Percentiles rank a stretch among this genome's conserved stretches.
phyloP scores from a whole-genome alignment of 495 filamentous ascomycete genomes.

The Symbiotaphrina buchneri region DNA sequence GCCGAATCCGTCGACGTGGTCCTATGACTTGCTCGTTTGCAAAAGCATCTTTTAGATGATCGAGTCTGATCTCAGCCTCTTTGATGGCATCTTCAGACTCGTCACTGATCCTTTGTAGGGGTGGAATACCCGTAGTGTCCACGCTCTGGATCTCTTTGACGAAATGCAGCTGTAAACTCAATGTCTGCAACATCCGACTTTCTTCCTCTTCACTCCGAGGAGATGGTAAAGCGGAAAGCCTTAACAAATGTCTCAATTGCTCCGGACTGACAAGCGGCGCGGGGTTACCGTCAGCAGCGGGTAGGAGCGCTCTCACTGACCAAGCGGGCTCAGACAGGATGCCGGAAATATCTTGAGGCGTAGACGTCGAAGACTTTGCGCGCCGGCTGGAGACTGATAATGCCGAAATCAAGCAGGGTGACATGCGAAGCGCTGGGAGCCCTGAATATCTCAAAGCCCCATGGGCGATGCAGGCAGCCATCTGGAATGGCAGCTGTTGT shows the following conservation, averaged over 20 bases:
- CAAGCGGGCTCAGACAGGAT: constrained; percentile 56
- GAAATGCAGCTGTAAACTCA: constrained; percentile 74
- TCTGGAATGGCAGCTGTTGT: no score
- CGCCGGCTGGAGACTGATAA: no score
- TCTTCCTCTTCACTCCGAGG: constrained; percentile 37
- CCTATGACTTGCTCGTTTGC: constrained; percentile 19
- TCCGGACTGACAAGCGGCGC: constrained; percentile 20
- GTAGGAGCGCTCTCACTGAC: constrained; percentile 66
- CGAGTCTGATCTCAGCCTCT: constrained; percentile 25
- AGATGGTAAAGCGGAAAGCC: constrained; percentile 68
- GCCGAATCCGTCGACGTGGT: constrained; percentile 13
- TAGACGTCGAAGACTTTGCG: no score
- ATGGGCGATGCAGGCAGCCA: no score
- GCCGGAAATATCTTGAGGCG: constrained; percentile 21
- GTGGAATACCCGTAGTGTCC: constrained; percentile 45
- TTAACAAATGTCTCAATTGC: constrained; percentile 64
- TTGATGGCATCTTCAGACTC: constrained; percentile 35
- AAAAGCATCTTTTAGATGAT: constrained; percentile 16
- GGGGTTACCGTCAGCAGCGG: constrained; percentile 15
- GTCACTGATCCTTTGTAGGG: constrained; percentile 60
- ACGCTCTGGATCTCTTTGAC: constrained; percentile 66
- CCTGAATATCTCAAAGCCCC: no score
- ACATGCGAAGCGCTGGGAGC: no score
- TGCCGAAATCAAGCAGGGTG: no score
- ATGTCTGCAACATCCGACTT: constrained; percentile 38